phyloP scores from a whole-genome alignment of 257 asterid genomes.

The Capsicum pubescens region DNA sequence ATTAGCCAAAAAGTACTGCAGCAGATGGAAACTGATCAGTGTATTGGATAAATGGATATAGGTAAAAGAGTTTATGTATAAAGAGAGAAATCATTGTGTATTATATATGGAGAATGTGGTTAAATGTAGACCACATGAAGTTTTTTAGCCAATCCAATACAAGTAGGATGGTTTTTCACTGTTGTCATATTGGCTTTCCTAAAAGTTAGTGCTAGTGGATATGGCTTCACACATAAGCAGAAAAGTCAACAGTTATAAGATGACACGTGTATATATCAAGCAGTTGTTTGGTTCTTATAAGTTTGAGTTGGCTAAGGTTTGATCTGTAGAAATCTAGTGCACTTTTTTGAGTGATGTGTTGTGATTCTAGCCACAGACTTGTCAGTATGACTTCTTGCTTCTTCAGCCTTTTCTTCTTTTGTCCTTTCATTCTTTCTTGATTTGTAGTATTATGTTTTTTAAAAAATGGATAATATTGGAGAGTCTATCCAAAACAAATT shows the following conservation, averaged over 20 bases:
- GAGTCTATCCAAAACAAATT: too few relatives aligned
- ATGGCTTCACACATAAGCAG: constrained; percentile 41
- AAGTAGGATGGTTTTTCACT: constrained; percentile 39
- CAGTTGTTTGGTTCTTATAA: constrained; percentile 21
- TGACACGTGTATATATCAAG: neutral
- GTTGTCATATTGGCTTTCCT: constrained; percentile 26
- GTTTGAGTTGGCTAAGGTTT: constrained; percentile 28
- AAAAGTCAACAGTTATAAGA: neutral
- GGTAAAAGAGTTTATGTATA: constrained; percentile 30
- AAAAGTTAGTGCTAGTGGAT: constrained; percentile 42
- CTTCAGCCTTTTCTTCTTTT: neutral
- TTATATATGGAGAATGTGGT: constrained; percentile 38
- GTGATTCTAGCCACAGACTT: constrained; percentile 28
- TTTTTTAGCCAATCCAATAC: constrained; percentile 44
- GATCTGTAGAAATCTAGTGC: neutral
- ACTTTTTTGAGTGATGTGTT: constrained; percentile 29
- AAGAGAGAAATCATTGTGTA: constrained; percentile 36
- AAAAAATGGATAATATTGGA: too few relatives aligned
- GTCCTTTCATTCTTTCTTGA: neutral
- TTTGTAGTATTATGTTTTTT: neutral
- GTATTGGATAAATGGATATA: constrained; percentile 18
- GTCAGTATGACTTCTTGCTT: neutral
- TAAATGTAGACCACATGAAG: constrained; percentile 53
- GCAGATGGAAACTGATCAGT: neutral
- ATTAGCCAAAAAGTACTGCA: constrained; percentile 2